Base-by-base conservation (phyloP, 257 asterid genomes). In the Dorcoceras hygrometricum region DNA sequence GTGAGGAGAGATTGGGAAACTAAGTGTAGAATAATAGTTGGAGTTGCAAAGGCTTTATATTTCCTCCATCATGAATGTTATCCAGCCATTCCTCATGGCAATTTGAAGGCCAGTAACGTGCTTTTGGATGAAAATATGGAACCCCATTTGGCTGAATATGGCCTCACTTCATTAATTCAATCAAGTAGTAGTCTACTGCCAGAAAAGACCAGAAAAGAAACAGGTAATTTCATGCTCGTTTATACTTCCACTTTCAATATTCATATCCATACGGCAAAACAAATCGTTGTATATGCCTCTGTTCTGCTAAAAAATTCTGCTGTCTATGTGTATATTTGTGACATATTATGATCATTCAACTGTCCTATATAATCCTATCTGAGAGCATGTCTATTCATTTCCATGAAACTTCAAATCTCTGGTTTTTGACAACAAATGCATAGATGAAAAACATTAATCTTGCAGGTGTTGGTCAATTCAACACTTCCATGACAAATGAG, bases 31-130 rank as follows among this genome's bases (percentile, higher is more conserved):
- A 77, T 84, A 51, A 78, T 94, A 8, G 28, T 50, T 26, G 96
- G 90, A 53, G 76, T 90, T 68, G 97, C 93, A 1, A 82, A 72
- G 67, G 99, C 88, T 18, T 86, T 94, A 23, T 75, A 77, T 65
- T 94, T 81, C 76, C 96, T 94, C 51, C 98, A 93, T 73, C 95
- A 85, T 48, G 93, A 81, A 34, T 88, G 93, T 67, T 72, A 55
- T 76, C 99, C 96, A 1, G 85, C 96, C 18, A 88, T 94, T 34
- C 84, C 96, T 22, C 95, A 94, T 60, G 99, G 97, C 31, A 81
- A 88, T 73, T 68, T 94, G 67, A 84, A 84, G 82, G 66, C 89
- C 16, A 67, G 78, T 58, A 94, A 82, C 60, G 65, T 94, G 58
- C 71, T 82, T 53, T 87, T 94, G n/a, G 95, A 94, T 68, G 97